A percentile compares a stretch with the other conserved stretches of the same genome.
Conservation (phyloP, 768 basidiomycete genomes). For the Terana coerulea region DNA sequence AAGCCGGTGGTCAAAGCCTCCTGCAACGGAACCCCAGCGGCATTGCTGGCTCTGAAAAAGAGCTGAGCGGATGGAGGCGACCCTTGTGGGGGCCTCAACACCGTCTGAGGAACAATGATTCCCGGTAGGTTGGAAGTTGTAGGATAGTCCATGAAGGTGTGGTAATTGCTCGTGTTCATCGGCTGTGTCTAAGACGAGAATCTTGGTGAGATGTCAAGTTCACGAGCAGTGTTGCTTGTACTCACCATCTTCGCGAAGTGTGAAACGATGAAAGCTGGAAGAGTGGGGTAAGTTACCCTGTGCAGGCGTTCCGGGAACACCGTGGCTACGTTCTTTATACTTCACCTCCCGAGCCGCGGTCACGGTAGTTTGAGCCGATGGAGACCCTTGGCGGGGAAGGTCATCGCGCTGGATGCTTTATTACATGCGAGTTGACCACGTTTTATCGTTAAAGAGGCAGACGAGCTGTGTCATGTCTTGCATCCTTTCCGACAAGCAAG, state of each 20-base stretch:
- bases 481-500: no score
- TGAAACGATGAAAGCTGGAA: no score
- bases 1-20: background rate
- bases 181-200: background rate
- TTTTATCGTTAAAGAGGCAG: no score
- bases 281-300: no score
- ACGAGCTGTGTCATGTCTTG: no score
- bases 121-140: background rate
- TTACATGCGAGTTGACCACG: no score
- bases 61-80: background rate
- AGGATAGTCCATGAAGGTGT: constrained; percentile 7
- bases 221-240: no score
- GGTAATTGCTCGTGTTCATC: background rate
- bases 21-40: background rate
- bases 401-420: no score
- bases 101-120: constrained; percentile 5
- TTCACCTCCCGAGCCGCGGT: background rate
- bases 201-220: background rate
- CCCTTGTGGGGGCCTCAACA: background rate
- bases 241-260: no score
- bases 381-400: no score
- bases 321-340: background rate
- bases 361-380: no score
- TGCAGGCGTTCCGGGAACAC: no score
- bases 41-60: background rate